Percentiles rank a stretch among this genome's conserved stretches.
These are phyloP conservation scores for Wickerhamiella alocasiicola DNA, from an alignment of 805 yeast species.

Conservation along the genomic window DNA sequence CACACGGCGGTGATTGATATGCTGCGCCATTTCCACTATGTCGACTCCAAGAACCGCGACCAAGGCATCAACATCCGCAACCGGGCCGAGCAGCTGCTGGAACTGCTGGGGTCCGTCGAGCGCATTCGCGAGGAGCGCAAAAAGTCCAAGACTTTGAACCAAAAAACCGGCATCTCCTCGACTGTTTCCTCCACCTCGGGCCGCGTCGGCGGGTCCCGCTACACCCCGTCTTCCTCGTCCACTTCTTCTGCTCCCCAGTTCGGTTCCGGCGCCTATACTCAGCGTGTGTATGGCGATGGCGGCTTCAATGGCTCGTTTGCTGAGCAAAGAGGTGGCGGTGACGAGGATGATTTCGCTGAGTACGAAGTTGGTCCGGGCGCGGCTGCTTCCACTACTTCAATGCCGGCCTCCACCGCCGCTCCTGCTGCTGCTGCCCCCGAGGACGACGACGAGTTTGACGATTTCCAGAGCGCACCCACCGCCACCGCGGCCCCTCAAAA, in stretches of 20 bases:
- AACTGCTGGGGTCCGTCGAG: constrained; percentile 62
- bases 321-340: constrained; percentile 15
- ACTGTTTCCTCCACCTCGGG: constrained; percentile 31
- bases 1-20: constrained; percentile 69
- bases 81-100: constrained; percentile 65
- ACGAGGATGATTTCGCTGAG: constrained; percentile 18
- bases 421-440: constrained; percentile 1
- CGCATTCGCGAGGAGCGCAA: constrained; percentile 72
- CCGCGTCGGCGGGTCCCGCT: constrained; percentile 23
- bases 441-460: constrained; percentile 47
- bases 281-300: constrained; percentile 32
- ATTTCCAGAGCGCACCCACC: constrained; percentile 37
- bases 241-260: constrained; percentile 18
- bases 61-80: constrained; percentile 93
- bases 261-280: constrained; percentile 27
- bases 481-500: constrained; percentile 16
- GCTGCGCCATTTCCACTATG: constrained; percentile 87
- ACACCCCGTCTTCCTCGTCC: constrained; percentile 15
- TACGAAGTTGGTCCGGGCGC: constrained; percentile 22
- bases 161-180: constrained; percentile 46
- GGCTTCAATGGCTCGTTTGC: constrained; percentile 28
- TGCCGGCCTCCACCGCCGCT: constrained; percentile 1
- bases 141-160: constrained; percentile 75
- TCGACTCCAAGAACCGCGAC: constrained; percentile 86
- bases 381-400: background rate